Evolutionary conservation across 2,329 filamentous ascomycete genomes (phyloP).

Genomic region (Cryphonectria japonica): DNA sequence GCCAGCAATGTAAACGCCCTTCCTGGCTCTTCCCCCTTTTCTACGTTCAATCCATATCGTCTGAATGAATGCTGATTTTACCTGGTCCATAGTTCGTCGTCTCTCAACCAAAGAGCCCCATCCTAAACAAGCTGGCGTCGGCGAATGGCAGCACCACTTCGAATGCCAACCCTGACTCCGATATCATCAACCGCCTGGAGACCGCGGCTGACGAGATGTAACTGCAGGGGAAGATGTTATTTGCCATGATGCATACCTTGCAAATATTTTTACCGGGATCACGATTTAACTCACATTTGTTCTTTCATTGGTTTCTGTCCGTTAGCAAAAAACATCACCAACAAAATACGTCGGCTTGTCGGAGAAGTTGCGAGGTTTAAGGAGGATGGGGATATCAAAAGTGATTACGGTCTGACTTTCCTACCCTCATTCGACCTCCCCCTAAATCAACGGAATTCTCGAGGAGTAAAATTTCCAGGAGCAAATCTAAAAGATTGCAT

Average conservation of each 20-base stretch:
- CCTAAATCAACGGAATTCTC: neutral
- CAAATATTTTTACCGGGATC: neutral
- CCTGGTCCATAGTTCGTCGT: conserved; percentile 65
- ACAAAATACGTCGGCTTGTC: neutral
- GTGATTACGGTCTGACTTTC: neutral
- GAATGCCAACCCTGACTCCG: conserved; percentile 32
- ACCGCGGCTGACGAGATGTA: conserved; percentile 33
- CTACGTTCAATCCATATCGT: neutral
- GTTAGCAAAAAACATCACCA: neutral
- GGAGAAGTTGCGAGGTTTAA: neutral
- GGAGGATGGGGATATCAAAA: neutral
- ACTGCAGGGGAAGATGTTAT: neutral
- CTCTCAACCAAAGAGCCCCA: conserved; percentile 70
- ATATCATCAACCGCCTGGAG: conserved; percentile 43
- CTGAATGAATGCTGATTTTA: neutral
- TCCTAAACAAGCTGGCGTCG: conserved; percentile 44
- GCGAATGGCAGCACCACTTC: conserved; percentile 28
- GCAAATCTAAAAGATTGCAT: neutral
- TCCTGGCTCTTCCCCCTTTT: neutral
- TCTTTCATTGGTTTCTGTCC: neutral
- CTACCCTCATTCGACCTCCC: neutral
- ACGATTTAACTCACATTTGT: neutral
- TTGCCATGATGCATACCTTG: neutral
- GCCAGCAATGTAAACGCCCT: conserved; percentile 75
- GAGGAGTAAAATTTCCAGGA: neutral